Conservation (phyloP, 192 early-diverging fungal genomes). For the Backusella parvicylindrica region DNA sequence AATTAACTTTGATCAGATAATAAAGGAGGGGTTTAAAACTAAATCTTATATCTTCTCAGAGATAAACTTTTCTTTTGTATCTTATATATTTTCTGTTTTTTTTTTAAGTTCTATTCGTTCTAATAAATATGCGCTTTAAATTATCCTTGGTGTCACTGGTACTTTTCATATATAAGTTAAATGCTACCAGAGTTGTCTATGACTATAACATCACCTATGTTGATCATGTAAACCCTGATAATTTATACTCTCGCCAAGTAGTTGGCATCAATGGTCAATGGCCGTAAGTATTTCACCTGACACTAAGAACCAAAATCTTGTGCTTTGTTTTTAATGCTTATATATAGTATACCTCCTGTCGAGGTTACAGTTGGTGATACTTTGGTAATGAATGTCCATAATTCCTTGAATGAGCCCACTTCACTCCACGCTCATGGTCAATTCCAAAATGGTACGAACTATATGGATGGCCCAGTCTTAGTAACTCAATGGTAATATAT, state of each 20-base stretch:
- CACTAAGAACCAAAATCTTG: neutral
- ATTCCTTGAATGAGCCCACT: conserved; percentile 58
- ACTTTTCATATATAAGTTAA: conserved; percentile 12
- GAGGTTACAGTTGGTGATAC: conserved; percentile 42
- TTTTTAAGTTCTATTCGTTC: conserved; percentile 1
- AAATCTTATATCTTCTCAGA: neutral
- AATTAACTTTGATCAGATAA: neutral
- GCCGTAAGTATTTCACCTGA: conserved; percentile 44
- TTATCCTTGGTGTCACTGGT: conserved; percentile 29
- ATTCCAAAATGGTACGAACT: conserved; percentile 70
- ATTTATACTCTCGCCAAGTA: conserved; percentile 52
- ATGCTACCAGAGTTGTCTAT: conserved; percentile 54
- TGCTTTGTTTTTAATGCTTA: neutral
- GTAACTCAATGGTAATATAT: conserved; percentile 61
- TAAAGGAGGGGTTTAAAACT: neutral
- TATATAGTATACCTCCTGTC: conserved; percentile 39
- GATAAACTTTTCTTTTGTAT: conserved; percentile 22
- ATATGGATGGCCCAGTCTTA: conserved; percentile 67
- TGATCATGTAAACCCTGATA: conserved; percentile 59
- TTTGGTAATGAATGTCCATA: conserved; percentile 41
- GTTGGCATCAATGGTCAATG: conserved; percentile 64
- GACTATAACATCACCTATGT: conserved; percentile 68
- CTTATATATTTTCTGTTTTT: conserved; percentile 23
- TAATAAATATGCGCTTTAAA: conserved; percentile 11
- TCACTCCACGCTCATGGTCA: conserved; percentile 77